Conservation (phyloP, 345 rosid species). For the Lagerstroemia speciosa region DNA sequence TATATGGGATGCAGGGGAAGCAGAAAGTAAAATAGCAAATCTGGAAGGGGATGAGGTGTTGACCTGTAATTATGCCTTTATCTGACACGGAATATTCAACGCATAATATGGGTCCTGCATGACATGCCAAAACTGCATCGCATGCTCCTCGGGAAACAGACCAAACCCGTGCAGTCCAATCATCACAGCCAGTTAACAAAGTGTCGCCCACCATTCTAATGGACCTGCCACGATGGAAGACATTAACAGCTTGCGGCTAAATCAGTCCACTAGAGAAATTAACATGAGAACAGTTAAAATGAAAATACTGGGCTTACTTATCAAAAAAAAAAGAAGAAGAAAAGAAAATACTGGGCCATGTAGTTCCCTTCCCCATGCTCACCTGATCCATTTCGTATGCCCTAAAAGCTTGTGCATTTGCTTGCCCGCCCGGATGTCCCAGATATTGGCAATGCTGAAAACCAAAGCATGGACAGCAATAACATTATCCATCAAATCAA, state of each 20-base stretch:
- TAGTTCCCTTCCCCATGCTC: constrained; percentile 21
- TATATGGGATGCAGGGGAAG: background rate
- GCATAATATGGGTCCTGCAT: constrained; percentile 78
- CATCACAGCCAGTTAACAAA: constrained; percentile 92
- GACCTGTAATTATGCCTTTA: constrained; percentile 95
- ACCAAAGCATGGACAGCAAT: constrained; percentile 5
- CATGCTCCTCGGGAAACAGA: constrained; percentile 86
- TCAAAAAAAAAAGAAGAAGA: constrained; percentile 4
- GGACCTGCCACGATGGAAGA: constrained; percentile 49
- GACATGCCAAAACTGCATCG: constrained; percentile 91
- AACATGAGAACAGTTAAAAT: too few species aligned
- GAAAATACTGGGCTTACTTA: too few species aligned
- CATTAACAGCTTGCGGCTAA: background rate
- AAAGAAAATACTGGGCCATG: background rate
- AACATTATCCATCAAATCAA: background rate
- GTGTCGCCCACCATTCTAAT: constrained; percentile 95
- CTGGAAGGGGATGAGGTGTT: background rate
- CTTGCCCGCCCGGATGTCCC: constrained; percentile 97
- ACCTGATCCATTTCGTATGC: constrained; percentile 96
- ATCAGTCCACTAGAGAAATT: background rate
- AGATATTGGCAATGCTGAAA: constrained; percentile 80
- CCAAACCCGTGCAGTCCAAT: constrained; percentile 99
- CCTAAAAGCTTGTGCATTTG: constrained; percentile 97
- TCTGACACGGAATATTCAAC: constrained; percentile 80
- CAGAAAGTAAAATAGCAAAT: background rate